A percentile compares a stretch with the other conserved stretches of the same genome.
These are phyloP conservation scores for Chenopodium quinoa DNA, from an alignment of 148 eudicot species.

Conservation along the genomic window DNA sequence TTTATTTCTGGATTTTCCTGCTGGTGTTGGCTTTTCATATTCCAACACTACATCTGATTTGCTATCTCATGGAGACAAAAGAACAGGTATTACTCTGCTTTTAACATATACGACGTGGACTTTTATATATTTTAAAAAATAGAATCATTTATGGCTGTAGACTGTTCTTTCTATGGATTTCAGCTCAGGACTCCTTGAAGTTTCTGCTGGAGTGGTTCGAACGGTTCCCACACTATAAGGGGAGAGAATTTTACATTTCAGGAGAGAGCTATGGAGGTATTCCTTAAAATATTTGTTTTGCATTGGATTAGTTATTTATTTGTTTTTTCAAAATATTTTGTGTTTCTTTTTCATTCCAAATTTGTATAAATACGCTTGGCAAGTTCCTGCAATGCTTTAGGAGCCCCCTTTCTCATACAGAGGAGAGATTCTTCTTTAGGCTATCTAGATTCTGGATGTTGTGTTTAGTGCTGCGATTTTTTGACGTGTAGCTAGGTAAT, in stretches of 20 bases:
- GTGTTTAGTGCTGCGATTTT: background rate
- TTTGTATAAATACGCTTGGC: background rate
- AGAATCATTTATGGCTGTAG: background rate
- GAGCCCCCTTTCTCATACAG: background rate
- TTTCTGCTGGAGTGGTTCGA: conserved; percentile 78
- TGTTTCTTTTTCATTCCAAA: background rate
- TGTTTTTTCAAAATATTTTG: background rate
- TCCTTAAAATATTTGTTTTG: background rate
- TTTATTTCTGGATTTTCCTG: conserved; percentile 86
- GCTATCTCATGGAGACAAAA: conserved; percentile 73
- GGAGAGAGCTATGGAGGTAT: conserved; percentile 98
- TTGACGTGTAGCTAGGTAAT: background rate
- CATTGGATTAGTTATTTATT: background rate
- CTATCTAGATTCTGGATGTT: background rate
- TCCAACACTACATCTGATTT: conserved; percentile 78
- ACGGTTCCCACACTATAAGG: conserved; percentile 89
- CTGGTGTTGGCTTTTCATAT: conserved; percentile 94
- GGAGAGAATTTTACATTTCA: conserved; percentile 71
- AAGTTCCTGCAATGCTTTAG: background rate
- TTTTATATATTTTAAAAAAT: background rate
- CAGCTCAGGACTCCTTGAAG: conserved; percentile 71
- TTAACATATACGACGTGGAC: background rate
- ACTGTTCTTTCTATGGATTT: conserved; percentile 17
- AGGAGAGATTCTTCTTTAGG: background rate
- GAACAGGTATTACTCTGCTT: conserved; percentile 53